phyloP scores from a whole-genome alignment of 148 eudicot species.

The Vaccinium corymbosum region DNA sequence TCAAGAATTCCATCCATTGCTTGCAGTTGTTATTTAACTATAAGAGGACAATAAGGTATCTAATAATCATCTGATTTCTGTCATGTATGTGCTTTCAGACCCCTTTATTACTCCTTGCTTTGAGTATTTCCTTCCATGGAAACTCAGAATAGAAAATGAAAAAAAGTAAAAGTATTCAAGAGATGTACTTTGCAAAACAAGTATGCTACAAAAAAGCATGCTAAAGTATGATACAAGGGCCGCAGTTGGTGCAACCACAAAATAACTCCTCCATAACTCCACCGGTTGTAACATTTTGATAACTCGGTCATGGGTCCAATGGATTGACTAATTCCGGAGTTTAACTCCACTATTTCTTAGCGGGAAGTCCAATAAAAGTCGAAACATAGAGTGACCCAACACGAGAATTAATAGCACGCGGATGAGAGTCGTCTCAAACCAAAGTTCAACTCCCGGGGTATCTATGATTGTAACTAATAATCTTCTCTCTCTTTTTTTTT shows the following conservation, averaged over 20 bases:
- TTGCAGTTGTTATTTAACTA: background rate
- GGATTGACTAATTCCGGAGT: background rate
- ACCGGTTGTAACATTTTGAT: background rate
- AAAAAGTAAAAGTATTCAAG: background rate
- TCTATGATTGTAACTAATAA: background rate
- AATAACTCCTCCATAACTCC: background rate
- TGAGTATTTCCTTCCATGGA: background rate
- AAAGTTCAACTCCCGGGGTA: background rate
- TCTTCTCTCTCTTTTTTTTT: too few species aligned
- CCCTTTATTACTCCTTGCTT: background rate
- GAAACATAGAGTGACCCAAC: background rate
- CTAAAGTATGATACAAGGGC: background rate
- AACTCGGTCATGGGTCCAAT: background rate
- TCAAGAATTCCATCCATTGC: background rate
- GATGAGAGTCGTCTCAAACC: background rate
- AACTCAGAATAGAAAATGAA: background rate
- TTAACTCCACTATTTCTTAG: background rate
- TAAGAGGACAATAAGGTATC: background rate
- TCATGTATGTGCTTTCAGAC: background rate
- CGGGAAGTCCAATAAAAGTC: background rate
- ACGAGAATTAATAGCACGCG: background rate
- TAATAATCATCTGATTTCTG: background rate
- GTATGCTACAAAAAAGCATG: background rate
- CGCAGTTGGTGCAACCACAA: slow-evolving; percentile 16
- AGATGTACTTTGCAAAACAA: background rate